Base-by-base conservation (phyloP, 148 eudicot genomes). In the Rhododendron griersonianum region DNA sequence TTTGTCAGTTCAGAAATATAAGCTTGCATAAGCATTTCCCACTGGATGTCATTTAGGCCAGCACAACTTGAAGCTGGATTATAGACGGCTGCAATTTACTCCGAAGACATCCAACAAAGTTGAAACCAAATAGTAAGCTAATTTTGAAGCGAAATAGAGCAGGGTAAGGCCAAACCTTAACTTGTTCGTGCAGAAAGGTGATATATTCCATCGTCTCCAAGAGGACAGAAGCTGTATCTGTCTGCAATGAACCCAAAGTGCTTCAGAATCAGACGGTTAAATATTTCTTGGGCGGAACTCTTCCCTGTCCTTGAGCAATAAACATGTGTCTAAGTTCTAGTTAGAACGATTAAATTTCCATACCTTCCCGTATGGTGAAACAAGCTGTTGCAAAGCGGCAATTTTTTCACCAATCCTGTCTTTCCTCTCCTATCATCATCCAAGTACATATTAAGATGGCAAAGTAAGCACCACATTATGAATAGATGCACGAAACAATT, bases 351-450 rank as follows among this genome's bases (percentile, higher is more conserved):
- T 48, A 76, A 53, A 77, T 39, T 25, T 23, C 28, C 45, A 47
- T 87, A 96, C 99, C 98, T 96, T 96, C 48, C 99, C 99, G 84
- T 84, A 96, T 35, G 98, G 99, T 30, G 98, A 96, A 83, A 96
- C 98, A 59, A 96, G 93, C 88, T 95, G 98, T 82, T 96, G 99
- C 74, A 96, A 92, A 50, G 96, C 92, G 71, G 89, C 86, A 80
- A 96, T 94, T 86, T 93, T 90, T 90, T 95, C 97, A 67, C 98
- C 91, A 57, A 94, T 78, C 84, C 92, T 96, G 84, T 95, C 99
- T 89, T 96, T 95, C 87, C 93, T 91, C 86, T 94, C 96, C 99
- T 95, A 89, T 37, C 53, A 57, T 85, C 86, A 53, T 86, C 19
- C 77, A 86, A 88, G 87, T 51, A 44, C 51, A 71, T 30, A 44